These are phyloP conservation scores for Solanum sitiens DNA, from an alignment of 257 asterid species.

Conservation along the genomic window DNA sequence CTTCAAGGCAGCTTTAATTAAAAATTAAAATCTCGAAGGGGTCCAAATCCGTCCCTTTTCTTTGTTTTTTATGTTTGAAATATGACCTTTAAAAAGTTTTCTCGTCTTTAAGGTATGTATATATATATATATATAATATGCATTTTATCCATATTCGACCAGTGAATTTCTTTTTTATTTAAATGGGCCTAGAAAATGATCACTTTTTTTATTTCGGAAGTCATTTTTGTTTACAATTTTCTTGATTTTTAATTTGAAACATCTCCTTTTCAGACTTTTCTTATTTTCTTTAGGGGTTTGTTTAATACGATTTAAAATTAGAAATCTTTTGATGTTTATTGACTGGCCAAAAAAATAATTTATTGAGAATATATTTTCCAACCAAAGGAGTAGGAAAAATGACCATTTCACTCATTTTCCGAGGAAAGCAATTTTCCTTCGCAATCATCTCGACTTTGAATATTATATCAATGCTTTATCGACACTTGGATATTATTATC, in stretches of 20 bases:
- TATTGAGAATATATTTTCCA: not conserved
- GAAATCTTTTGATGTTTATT: not conserved
- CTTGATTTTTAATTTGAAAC: not conserved
- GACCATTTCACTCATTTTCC: not conserved
- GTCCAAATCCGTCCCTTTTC: slow-evolving; percentile 11
- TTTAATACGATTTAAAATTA: not conserved
- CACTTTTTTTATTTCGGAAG: not conserved
- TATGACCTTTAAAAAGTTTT: not conserved
- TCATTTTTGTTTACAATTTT: not conserved
- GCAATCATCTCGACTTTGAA: not conserved
- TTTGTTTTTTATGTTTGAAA: not conserved
- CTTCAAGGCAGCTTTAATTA: not conserved
- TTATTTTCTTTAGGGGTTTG: not conserved
- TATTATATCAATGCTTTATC: not conserved
- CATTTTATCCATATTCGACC: not conserved
- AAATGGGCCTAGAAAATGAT: not conserved
- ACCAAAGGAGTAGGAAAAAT: not conserved
- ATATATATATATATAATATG: no score
- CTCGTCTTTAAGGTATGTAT: not conserved
- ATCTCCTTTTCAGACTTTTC: not conserved
- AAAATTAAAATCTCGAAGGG: slow-evolving; percentile 17
- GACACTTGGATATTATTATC: not conserved
- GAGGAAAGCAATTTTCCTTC: not conserved
- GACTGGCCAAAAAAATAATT: not conserved
- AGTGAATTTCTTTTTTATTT: not conserved